These are phyloP conservation scores for Butyriboletus loyo DNA, from an alignment of 768 basidiomycete genomes.

Conservation along the genomic window DNA sequence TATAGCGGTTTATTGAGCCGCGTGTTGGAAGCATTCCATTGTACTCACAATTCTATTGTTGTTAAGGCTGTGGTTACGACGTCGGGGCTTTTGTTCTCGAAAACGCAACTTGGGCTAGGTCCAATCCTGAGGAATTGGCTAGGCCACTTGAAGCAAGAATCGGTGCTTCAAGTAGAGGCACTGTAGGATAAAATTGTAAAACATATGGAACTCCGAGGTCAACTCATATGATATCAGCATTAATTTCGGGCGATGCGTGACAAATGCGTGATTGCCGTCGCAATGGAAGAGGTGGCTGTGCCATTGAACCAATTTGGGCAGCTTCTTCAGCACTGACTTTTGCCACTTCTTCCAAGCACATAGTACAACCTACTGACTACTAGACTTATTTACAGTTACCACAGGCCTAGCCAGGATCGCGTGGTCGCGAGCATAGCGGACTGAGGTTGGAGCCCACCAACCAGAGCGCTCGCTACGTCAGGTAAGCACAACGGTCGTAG, in stretches of 20 bases:
- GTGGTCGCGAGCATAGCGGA: background rate
- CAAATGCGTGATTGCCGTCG: background rate
- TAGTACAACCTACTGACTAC: too few species aligned
- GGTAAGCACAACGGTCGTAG: conserved; percentile 27
- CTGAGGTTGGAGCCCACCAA: background rate
- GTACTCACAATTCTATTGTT: conserved; percentile 34
- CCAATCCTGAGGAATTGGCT: background rate
- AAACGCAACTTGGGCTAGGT: too few species aligned
- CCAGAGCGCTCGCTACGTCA: conserved; percentile 10
- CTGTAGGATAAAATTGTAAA: background rate
- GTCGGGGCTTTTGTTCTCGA: conserved; percentile 19
- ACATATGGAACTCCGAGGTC: too few species aligned
- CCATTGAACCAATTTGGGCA: background rate
- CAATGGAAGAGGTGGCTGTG: conserved; percentile 9
- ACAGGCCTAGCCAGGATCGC: background rate
- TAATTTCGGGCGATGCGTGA: too few species aligned
- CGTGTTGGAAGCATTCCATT: conserved; percentile 30
- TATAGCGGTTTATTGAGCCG: conserved; percentile 26
- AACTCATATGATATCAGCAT: too few species aligned
- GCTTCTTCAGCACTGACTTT: too few species aligned
- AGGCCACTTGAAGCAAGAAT: background rate
- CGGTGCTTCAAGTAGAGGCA: too few species aligned
- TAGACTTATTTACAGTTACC: too few species aligned
- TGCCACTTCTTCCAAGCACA: too few species aligned
- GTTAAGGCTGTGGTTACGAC: conserved; percentile 24